Evolutionary conservation across 768 basidiomycete species (phyloP).

Genomic region (Lactifluus echinatus): DNA sequence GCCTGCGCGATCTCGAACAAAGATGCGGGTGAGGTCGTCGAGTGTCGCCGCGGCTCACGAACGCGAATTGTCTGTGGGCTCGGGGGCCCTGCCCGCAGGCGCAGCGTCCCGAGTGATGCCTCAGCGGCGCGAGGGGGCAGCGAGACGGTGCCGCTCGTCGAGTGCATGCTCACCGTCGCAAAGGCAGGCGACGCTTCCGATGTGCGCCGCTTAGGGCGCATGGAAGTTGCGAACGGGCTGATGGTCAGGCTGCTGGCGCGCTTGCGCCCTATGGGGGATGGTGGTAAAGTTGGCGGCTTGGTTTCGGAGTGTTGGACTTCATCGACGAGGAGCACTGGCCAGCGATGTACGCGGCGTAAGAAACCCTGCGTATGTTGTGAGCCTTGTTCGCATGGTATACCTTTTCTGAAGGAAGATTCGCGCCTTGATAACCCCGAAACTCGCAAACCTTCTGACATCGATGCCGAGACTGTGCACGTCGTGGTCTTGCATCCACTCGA

Average conservation of each 20-base stretch:
- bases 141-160: slow-evolving; percentile 13
- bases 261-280: slow-evolving; percentile 18
- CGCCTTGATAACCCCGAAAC: slow-evolving; percentile 95
- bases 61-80: slow-evolving; percentile 3
- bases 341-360: slow-evolving; percentile 87
- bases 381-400: background rate
- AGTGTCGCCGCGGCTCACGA: slow-evolving; percentile 14
- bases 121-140: slow-evolving; percentile 16
- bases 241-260: slow-evolving; percentile 18
- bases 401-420: background rate
- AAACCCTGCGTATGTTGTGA: slow-evolving; percentile 52
- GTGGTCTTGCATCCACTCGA: slow-evolving; percentile 80
- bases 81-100: slow-evolving; percentile 5
- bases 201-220: slow-evolving; percentile 10
- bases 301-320: background rate
- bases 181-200: slow-evolving; percentile 2
- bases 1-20: slow-evolving; percentile 20
- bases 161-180: slow-evolving; percentile 5
- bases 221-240: background rate
- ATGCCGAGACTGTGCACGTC: slow-evolving; percentile 65
- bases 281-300: slow-evolving; percentile 13
- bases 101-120: slow-evolving; percentile 12
- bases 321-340: slow-evolving; percentile 59
- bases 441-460: slow-evolving; percentile 89
- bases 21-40: slow-evolving; percentile 7